Conservation (phyloP, 352 stramenopile species). For the Nothophytophthora sp. region DNA sequence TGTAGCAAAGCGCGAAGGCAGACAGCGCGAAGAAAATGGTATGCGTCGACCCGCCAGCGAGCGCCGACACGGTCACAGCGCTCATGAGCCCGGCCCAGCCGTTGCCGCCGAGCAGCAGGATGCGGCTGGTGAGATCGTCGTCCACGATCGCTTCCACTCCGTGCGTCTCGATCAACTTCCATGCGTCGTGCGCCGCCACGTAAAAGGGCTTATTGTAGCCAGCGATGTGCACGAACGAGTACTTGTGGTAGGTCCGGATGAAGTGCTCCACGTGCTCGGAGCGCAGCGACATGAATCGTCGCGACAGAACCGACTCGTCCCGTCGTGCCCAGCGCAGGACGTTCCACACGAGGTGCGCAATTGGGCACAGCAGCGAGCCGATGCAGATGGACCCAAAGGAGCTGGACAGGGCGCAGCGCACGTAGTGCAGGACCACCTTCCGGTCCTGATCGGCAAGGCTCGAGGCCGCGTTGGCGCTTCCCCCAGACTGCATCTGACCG, state of each 20-base stretch:
- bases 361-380: conserved; percentile 71
- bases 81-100: conserved; percentile 80
- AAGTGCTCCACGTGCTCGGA: conserved; percentile 72
- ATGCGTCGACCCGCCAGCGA: conserved; percentile 50
- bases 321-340: conserved; percentile 71
- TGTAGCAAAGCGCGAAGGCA: conserved; percentile 82
- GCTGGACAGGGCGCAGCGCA: conserved; percentile 58
- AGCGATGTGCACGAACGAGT: conserved; percentile 82
- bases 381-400: conserved; percentile 87
- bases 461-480: neutral
- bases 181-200: conserved; percentile 74
- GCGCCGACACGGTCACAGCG: conserved; percentile 58
- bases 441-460: conserved; percentile 26
- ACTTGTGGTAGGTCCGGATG: conserved; percentile 88
- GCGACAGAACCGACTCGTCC: conserved; percentile 67
- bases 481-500: conserved; percentile 15
- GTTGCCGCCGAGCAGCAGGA: conserved; percentile 73
- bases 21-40: conserved; percentile 75
- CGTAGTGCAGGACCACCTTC: conserved; percentile 73
- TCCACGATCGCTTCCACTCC: conserved; percentile 87
- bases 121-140: conserved; percentile 80
- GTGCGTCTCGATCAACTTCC: conserved; percentile 74
- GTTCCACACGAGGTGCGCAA: conserved; percentile 81
- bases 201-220: conserved; percentile 84
- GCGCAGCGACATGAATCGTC: conserved; percentile 56